These are phyloP conservation scores for Diplodia corticola DNA, from an alignment of 2,329 filamentous ascomycete genomes.

Conservation along the genomic window DNA sequence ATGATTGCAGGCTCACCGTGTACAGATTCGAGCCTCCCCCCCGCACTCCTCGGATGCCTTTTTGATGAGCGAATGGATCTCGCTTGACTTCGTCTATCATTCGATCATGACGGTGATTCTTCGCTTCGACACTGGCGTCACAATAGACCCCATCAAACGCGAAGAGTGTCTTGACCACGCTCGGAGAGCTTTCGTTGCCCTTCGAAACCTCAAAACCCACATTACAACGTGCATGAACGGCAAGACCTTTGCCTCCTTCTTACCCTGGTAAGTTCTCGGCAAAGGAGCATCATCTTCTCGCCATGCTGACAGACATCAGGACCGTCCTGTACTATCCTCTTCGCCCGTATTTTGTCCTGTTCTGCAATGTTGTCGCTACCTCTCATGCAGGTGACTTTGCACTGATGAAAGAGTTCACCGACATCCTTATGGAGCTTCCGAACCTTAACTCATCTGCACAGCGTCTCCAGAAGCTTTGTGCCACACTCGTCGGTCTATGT, in stretches of 20 bases:
- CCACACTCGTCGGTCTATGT: slow-evolving; percentile 34
- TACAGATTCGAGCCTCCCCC: slow-evolving; percentile 26
- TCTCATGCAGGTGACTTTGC: slow-evolving; percentile 35
- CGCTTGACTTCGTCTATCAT: slow-evolving; percentile 37
- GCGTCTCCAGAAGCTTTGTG: slow-evolving; percentile 33
- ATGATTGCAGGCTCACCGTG: slow-evolving; percentile 27
- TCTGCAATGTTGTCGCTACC: slow-evolving; percentile 41
- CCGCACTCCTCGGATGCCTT: slow-evolving; percentile 25
- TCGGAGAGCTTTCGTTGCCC: slow-evolving; percentile 34
- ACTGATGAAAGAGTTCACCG: slow-evolving; percentile 34
- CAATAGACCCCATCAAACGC: slow-evolving; percentile 32
- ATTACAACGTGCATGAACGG: slow-evolving; percentile 33
- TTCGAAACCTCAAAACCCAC: slow-evolving; percentile 31
- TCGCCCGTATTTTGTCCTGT: slow-evolving; percentile 39
- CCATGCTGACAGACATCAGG: slow-evolving; percentile 26
- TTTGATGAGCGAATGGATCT: slow-evolving; percentile 35
- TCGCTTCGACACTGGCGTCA: slow-evolving; percentile 34
- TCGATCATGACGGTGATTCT: slow-evolving; percentile 36
- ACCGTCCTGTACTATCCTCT: slow-evolving; percentile 38
- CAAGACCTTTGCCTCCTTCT: slow-evolving; percentile 35
- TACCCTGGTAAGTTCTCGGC: slow-evolving; percentile 23
- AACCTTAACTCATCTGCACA: slow-evolving; percentile 35
- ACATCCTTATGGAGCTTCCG: slow-evolving; percentile 32
- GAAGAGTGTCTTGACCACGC: slow-evolving; percentile 36
- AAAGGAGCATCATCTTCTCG: background rate